Base-by-base conservation (phyloP, 192 early-diverging fungal species). In the Allomyces macrogynus region DNA sequence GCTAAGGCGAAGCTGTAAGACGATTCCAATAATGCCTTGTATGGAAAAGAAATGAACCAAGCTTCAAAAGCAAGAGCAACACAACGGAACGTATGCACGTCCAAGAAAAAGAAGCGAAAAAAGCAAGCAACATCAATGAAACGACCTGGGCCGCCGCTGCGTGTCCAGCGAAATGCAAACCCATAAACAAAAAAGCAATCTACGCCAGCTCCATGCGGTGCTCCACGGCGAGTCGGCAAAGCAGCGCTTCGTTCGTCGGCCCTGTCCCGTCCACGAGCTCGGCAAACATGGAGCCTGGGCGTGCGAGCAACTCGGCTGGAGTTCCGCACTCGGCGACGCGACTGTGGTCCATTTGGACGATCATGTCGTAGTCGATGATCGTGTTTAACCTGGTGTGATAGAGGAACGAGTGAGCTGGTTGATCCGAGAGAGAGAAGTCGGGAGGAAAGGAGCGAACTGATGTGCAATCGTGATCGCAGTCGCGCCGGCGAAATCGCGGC, bases 221-320 rank as follows among this genome's bases (percentile, higher is more conserved):
- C 49, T 57, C 49, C 4, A 14, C 49, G 5, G 79, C 84, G 66
- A 83, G 61, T 24, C 65, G 67, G 44, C 75, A 63, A 67, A 87
- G 66, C 63, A 86, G 42, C 11, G 75, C 76, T 5, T 84, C 78
- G 65, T 85, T 87, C 12, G 65, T 64, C 16, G 76, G 66, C 10
- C 86, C 86, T 3, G 85, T 88, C 73, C 87, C 82, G 20, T 87
- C 77, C 10, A 88, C 76, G 79, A 88, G 78, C 27, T 67, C 65
- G 1, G 70, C 64, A 60, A 88, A 86, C 16, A 73, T 69, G 24
- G 76, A 77, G 10, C 73, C 69, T 0, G 74, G 70, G 23, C 71
- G 63, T 18, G 49, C 57, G 25, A 86, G 66, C 64, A 87, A 64
- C n/a, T 66, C 73, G 18, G 72, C 69, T n/a, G 82, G 84, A 23